These are phyloP conservation scores for Auricularia sp. DNA, from an alignment of 768 basidiomycete genomes.

Conservation along the genomic window DNA sequence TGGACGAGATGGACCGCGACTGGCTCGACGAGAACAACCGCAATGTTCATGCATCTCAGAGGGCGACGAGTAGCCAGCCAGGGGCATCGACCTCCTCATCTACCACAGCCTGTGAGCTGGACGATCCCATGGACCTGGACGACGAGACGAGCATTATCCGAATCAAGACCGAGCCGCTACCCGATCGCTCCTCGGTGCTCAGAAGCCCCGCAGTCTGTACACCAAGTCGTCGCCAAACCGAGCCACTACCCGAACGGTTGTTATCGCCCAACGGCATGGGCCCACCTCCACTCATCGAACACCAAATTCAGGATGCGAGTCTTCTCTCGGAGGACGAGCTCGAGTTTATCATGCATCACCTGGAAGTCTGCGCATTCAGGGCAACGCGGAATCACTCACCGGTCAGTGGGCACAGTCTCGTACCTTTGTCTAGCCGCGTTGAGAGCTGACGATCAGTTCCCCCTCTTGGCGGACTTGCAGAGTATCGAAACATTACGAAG, in stretches of 20 bases:
- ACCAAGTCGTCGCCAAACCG: not conserved
- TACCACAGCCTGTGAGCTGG: not conserved
- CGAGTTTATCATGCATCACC: not conserved
- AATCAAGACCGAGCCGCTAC: slow-evolving; percentile 1
- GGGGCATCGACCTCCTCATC: not conserved
- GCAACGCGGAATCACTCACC: not conserved
- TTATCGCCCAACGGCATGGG: not conserved
- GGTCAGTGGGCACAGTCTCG: not conserved
- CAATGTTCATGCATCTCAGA: too few relatives aligned
- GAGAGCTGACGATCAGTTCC: too few relatives aligned
- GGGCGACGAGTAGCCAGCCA: not conserved
- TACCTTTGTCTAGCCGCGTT: not conserved
- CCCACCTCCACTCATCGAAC: not conserved
- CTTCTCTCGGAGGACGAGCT: not conserved
- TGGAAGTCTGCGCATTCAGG: not conserved
- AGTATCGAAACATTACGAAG: not conserved
- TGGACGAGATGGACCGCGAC: not conserved
- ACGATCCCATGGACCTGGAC: not conserved
- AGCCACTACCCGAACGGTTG: not conserved
- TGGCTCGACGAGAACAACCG: not conserved
- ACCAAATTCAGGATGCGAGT: not conserved
- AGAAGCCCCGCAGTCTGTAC: not conserved
- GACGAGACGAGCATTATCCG: not conserved
- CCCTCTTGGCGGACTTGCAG: not conserved
- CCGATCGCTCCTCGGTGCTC: not conserved